Base-by-base conservation (phyloP, 108 stramenopile species). In the Nannochloropsis salina region DNA sequence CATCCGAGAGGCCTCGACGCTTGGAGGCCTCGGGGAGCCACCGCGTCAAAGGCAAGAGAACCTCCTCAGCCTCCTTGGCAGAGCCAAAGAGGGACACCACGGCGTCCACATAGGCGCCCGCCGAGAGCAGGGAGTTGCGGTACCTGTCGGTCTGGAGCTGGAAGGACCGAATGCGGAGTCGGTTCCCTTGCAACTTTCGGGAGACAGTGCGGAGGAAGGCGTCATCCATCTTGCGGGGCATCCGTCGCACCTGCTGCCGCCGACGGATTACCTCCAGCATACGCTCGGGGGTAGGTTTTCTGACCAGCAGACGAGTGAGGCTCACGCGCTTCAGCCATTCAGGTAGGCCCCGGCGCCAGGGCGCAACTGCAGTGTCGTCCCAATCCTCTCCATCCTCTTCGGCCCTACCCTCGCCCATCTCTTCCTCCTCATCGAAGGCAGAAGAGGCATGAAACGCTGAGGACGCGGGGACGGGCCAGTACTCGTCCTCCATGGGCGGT, bases 401-500 rank as follows among this genome's bases (percentile, higher is more conserved):
- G 61, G 15, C 61, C 4, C 4, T 74, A n/a, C 61, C 61, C 15
- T 74, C 61, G 15, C n/a, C 6, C 15, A n/a, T n/a, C 61, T n/a
- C 3, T 6, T 74, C 61, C n/a, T 74, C 61, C n/a, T 74, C 61
- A 3, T 74, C 61, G 6, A 74, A 74, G 6, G 61, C 61, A 74
- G 61, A 74, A 15, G 61, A 74, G n/a, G 61, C 61, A 3, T n/a
- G 6, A 74, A n/a, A 74, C 15, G 61, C 8, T 15, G 61, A 74
- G 4, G 61, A 74, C 61, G 8, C 15, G 61, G 61, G 61, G 61
- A n/a, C 61, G n/a, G 61, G 61, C 61, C 61, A 74, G 61, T 74
- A 74, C 61, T 74, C 61, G n/a, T 74, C 61, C 61, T 74, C 61
- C 61, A 74, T 74, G n/a, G 61, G 61, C 61, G 61, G 61, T 74